Conservation (phyloP, 2,329 filamentous ascomycete genomes). For the Metarhizium guizhouense region DNA sequence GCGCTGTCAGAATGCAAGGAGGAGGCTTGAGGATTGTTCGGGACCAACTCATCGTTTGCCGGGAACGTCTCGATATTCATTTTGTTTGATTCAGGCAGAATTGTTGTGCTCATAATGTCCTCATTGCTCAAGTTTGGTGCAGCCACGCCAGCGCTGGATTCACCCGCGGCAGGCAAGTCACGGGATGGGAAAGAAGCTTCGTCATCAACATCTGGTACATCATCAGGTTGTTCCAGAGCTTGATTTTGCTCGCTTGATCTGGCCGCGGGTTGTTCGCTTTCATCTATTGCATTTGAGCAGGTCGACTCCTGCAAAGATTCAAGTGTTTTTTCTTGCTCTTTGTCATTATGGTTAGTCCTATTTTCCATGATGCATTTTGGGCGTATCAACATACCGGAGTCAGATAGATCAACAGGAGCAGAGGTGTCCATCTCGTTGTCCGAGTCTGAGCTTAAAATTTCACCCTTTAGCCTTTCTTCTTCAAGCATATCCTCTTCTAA, state of each 20-base stretch:
- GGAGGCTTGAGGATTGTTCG: not conserved
- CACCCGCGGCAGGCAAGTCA: not conserved
- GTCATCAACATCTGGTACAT: not conserved
- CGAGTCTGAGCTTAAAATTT: constrained; percentile 14
- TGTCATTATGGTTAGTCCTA: not conserved
- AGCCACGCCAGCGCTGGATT: not conserved
- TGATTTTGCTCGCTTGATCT: not conserved
- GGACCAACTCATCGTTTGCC: not conserved
- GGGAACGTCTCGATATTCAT: not conserved
- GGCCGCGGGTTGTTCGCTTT: not conserved
- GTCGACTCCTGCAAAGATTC: not conserved
- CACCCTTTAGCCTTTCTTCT: constrained; percentile 22
- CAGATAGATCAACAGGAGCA: not conserved
- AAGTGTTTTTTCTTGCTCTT: not conserved
- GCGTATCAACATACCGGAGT: not conserved
- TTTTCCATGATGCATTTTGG: not conserved
- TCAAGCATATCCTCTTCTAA: constrained; percentile 28
- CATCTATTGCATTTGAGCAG: not conserved
- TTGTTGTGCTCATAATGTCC: not conserved
- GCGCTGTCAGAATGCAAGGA: not conserved
- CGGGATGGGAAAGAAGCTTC: not conserved
- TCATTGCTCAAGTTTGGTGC: not conserved
- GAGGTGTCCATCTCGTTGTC: constrained; percentile 9
- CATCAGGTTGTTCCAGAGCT: not conserved
- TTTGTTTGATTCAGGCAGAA: not conserved